These are phyloP conservation scores for Lotus japonicus DNA, from an alignment of 306 rosid genomes.

Conservation along the genomic window DNA sequence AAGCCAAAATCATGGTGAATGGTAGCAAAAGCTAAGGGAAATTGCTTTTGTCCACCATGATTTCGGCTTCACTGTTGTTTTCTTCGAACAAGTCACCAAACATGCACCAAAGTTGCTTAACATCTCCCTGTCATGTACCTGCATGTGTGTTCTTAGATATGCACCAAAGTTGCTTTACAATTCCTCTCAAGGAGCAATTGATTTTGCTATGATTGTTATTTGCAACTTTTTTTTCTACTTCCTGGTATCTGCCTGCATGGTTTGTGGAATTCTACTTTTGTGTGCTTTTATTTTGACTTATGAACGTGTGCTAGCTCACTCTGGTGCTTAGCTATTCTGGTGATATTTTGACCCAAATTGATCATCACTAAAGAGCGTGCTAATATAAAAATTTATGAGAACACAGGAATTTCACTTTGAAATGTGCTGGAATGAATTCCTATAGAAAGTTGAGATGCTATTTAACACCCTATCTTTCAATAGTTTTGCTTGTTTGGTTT, in stretches of 20 bases:
- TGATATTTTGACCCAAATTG: background rate
- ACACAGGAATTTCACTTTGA: no score
- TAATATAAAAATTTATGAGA: no score
- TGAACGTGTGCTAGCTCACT: background rate
- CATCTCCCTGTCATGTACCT: background rate
- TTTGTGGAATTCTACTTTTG: background rate
- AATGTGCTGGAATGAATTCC: no score
- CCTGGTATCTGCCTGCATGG: background rate
- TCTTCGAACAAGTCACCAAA: background rate
- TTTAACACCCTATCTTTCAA: no score
- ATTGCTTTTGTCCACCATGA: no score
- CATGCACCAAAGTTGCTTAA: background rate
- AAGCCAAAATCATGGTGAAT: no score
- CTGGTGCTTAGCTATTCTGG: background rate
- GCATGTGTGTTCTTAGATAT: background rate
- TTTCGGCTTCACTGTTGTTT: no score
- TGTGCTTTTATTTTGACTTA: background rate
- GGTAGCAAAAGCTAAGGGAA: no score
- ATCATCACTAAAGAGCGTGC: background rate
- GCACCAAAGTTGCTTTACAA: background rate
- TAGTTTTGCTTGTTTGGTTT: no score
- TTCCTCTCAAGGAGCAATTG: constrained; percentile 5
- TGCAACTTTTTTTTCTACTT: background rate
- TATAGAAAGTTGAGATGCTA: no score
- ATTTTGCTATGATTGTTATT: background rate